A percentile compares a stretch with the other conserved stretches of the same genome.
phyloP scores from a whole-genome alignment of 2,329 filamentous ascomycete genomes.

The Penicillium sclerotigenum region DNA sequence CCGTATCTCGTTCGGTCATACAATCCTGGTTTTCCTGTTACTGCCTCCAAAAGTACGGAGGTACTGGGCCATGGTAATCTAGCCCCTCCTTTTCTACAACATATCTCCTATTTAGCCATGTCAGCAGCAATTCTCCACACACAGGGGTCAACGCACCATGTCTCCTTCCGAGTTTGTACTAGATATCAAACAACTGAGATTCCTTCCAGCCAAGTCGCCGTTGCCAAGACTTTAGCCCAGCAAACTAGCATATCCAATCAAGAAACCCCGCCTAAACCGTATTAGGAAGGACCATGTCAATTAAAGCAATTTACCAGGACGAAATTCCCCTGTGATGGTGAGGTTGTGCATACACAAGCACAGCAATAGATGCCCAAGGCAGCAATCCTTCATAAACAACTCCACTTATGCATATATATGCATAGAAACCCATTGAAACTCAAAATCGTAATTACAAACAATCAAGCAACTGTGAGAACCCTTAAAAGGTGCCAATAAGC shows the following conservation, averaged over 20 bases:
- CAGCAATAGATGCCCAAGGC: neutral
- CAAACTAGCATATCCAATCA: neutral
- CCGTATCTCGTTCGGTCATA: neutral
- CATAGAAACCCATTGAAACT: neutral
- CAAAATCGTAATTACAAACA: neutral
- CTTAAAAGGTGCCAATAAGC: neutral
- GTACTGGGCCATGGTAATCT: neutral
- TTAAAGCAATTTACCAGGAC: neutral
- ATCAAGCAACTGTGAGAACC: neutral
- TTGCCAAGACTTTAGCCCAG: neutral
- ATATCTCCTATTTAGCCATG: neutral
- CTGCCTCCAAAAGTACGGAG: neutral
- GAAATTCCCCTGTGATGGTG: too few relatives aligned
- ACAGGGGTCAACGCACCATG: neutral
- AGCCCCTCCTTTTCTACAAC: neutral
- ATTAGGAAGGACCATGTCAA: neutral
- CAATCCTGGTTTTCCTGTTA: neutral
- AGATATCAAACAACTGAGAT: neutral
- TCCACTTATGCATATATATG: neutral
- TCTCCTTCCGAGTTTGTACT: slow-evolving; percentile 5
- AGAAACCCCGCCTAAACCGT: neutral
- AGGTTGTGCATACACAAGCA: neutral
- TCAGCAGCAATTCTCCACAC: neutral
- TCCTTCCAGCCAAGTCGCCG: neutral
- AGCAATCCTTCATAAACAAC: neutral